Conservation (phyloP, 345 rosid species). For the Conringia planisiliqua region DNA sequence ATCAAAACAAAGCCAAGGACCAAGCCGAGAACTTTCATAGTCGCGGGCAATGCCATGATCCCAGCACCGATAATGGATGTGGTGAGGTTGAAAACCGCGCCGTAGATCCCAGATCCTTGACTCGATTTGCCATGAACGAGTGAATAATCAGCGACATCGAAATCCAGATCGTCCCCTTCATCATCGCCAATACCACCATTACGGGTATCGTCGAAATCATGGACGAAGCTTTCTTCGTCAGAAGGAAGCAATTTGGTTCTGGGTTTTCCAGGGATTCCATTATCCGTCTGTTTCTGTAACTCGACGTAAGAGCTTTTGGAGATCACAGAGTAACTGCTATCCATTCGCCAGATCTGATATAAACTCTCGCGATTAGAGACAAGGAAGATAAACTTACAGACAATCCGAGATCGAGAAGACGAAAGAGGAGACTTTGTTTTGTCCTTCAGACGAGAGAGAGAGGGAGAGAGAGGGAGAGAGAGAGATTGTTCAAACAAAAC, state of each 20-base stretch:
- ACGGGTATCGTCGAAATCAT: constrained; percentile 22
- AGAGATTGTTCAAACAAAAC: background rate
- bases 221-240: constrained; percentile 40
- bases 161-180: constrained; percentile 37
- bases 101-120: constrained; percentile 58
- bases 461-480: background rate
- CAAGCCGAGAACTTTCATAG: constrained; percentile 92
- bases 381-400: background rate
- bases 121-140: constrained; percentile 29
- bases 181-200: constrained; percentile 4
- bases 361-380: background rate
- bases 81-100: constrained; percentile 91
- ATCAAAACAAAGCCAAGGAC: constrained; percentile 62
- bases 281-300: constrained; percentile 44
- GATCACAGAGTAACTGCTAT: constrained; percentile 58
- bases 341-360: constrained; percentile 47
- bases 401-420: background rate
- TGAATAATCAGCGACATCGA: constrained; percentile 41
- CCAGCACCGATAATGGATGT: constrained; percentile 95
- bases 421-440: constrained; percentile 3
- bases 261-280: constrained; percentile 37
- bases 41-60: constrained; percentile 97
- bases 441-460: background rate
- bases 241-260: constrained; percentile 39
- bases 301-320: constrained; percentile 58